These are phyloP conservation scores for Pythium periplocum DNA, from an alignment of 352 stramenopile genomes.

Conservation along the genomic window DNA sequence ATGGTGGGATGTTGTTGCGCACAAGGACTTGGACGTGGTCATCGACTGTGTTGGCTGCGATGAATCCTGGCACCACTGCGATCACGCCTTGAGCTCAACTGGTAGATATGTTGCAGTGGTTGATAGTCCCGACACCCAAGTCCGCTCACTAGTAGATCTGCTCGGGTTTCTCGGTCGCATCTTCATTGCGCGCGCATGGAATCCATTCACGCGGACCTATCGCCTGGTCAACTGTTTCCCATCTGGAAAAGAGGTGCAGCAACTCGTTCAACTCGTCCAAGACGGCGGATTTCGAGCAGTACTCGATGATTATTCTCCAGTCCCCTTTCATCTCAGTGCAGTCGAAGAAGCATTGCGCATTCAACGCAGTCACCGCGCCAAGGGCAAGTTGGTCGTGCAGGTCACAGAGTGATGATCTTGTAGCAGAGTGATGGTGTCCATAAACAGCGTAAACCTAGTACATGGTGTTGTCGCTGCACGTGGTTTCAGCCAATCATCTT, in stretches of 20 bases:
- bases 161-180: conserved; percentile 18
- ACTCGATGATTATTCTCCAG: conserved; percentile 57
- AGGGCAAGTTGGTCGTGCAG: conserved; percentile 78
- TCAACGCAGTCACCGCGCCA: conserved; percentile 56
- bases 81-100: conserved; percentile 8
- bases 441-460: no score
- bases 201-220: conserved; percentile 31
- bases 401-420: conserved; percentile 16
- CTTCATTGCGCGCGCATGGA: conserved; percentile 17
- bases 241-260: conserved; percentile 26
- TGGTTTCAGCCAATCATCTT: no score
- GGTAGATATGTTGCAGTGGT: conserved; percentile 36
- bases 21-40: conserved; percentile 25
- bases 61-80: conserved; percentile 30
- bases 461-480: no score
- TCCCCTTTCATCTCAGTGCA: conserved; percentile 54
- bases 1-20: conserved; percentile 38
- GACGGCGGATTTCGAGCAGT: conserved; percentile 44
- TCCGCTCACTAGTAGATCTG: conserved; percentile 22
- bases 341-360: conserved; percentile 47
- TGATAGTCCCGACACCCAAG: conserved; percentile 16
- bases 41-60: conserved; percentile 37
- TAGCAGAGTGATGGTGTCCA: no score
- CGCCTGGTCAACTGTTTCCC: conserved; percentile 29
- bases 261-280: conserved; percentile 37